Conservation (phyloP, 495 filamentous ascomycete species). For the Penicillium cataractarum region DNA sequence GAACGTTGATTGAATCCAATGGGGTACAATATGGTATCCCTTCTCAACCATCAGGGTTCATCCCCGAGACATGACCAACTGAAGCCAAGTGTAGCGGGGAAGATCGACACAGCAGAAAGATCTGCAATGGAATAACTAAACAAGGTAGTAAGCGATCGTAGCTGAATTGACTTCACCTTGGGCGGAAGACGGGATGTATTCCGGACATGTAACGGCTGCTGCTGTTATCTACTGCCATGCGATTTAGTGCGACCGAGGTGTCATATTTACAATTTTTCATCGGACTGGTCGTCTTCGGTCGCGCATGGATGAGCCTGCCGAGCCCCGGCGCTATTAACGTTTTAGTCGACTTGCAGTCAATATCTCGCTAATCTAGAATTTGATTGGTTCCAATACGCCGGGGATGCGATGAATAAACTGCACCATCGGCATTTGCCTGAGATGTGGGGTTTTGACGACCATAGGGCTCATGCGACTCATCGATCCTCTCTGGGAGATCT, state of each 20-base stretch:
- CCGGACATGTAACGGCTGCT: not conserved
- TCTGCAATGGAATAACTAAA: not conserved
- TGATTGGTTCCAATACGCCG: not conserved
- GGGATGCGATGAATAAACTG: not conserved
- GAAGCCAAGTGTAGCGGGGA: not conserved
- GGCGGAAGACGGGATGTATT: not conserved
- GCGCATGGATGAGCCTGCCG: not conserved
- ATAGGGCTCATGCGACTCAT: not conserved
- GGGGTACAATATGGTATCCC: not conserved
- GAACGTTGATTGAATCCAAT: not conserved
- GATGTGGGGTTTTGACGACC: not conserved
- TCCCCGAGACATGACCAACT: not conserved
- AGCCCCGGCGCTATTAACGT: not conserved
- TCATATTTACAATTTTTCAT: not conserved
- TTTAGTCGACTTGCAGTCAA: not conserved
- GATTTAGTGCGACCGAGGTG: not conserved
- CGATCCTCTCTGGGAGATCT: not conserved
- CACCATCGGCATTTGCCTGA: not conserved
- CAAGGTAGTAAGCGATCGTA: not conserved
- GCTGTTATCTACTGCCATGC: not conserved
- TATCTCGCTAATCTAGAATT: not conserved
- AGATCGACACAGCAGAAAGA: constrained; percentile 6
- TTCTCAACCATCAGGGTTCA: not conserved
- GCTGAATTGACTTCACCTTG: not conserved
- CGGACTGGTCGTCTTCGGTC: constrained; percentile 4